Evolutionary conservation across 2,329 filamentous ascomycete genomes (phyloP), one percentile per base, ranked within the genome.

Genomic region (Colletotrichum cereale): DNA sequence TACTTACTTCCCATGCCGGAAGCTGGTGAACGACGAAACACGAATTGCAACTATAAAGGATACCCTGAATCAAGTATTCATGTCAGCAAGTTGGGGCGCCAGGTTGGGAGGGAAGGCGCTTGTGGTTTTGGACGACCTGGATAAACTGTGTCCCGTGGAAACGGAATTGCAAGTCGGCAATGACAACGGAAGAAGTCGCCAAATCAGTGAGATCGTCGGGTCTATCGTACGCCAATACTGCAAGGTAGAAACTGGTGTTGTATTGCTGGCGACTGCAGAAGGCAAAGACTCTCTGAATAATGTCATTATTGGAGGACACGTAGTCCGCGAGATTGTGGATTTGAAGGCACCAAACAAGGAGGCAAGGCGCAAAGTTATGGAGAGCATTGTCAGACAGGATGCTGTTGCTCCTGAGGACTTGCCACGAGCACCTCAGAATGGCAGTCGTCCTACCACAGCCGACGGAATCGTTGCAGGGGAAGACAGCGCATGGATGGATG

Each of bases 321-420:
- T 98, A 42, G 93, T 97, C 47, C 91, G 95, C 60, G 96, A 99
- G 79, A 97, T 98, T 73, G 85, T 98, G 40, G 91, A 92, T 55
- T 84, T 99, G 66, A 96, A 96, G 78, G 95, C 96, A 0, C 96
- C 96, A 0, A 93, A 96, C 77, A 99, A 99, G 82, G 95, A 98
- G 75, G 93, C 93, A 2, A 89, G 96, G 74, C 88, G 95, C 52
- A 91, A 91, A 75, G 91, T 99, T 2, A 88, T 98, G 78, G 94
- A 97, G 77, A 91, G 92, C 71, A 88, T 98, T 21, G 91, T 93
- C 18, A 88, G 82, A 56, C 84, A 89, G 73, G 85, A 87, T 70
- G 83, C 87, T 0, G 78, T 86, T 1, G 77, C 80, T 14, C 78
- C 79, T 0, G 81, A 83, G 11, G 81, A 83, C 53, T 80, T 79